Evolutionary conservation across 148 eudicot genomes (phyloP).

Genomic region (Chenopodium berlandieri): DNA sequence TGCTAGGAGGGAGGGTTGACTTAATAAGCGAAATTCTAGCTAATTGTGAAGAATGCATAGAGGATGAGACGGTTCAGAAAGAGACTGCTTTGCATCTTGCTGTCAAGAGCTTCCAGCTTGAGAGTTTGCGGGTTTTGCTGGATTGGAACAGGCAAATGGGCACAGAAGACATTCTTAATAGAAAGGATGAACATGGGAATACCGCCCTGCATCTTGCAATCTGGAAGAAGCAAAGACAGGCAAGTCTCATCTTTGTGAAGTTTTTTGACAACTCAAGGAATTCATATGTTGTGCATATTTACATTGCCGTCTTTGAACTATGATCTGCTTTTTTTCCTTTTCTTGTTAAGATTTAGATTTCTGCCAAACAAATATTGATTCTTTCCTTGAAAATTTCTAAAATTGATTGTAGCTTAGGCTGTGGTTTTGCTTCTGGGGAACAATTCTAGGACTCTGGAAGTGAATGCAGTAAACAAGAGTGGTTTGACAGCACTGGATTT

Average conservation of each 20-base stretch:
- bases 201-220: conserved; percentile 52
- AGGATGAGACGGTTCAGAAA: conserved; percentile 42
- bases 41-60: conserved; percentile 31
- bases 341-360: background rate
- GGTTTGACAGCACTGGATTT: conserved; percentile 51
- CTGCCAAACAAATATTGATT: background rate
- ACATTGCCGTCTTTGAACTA: too few species aligned
- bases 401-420: conserved; percentile 30
- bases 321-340: background rate
- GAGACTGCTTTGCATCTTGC: conserved; percentile 65
- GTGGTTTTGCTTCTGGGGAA: conserved; percentile 33
- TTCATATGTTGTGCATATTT: too few species aligned
- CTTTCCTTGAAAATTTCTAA: background rate
- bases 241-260: conserved; percentile 14
- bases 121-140: conserved; percentile 33
- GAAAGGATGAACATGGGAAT: conserved; percentile 41
- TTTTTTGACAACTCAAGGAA: too few species aligned
- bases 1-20: conserved; percentile 38
- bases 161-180: conserved; percentile 41
- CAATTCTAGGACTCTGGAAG: conserved; percentile 20
- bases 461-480: conserved; percentile 41
- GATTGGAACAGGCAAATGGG: conserved; percentile 31
- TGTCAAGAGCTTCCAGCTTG: conserved; percentile 42
- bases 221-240: conserved; percentile 55
- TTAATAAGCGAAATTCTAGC: conserved; percentile 39